Conservation (phyloP, 2,329 filamentous ascomycete genomes). For the Aspergillus sp. region DNA sequence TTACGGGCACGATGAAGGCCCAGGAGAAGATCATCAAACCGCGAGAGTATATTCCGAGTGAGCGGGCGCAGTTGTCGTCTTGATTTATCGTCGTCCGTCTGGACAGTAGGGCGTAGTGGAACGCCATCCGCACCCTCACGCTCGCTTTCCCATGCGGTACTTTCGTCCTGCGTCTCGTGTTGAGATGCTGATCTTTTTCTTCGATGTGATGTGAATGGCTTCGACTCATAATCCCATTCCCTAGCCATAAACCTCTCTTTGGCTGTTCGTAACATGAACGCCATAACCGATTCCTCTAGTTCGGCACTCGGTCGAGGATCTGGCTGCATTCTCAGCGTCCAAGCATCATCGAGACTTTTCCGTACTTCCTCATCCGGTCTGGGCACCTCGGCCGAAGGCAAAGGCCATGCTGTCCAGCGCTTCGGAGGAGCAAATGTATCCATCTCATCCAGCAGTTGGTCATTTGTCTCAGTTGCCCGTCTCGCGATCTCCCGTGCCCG, state of each 20-base stretch:
- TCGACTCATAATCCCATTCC: constrained; percentile 30
- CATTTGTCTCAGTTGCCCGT: constrained; percentile 9
- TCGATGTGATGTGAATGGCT: neutral
- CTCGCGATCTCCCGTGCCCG: constrained; percentile 31
- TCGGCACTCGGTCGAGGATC: constrained; percentile 57
- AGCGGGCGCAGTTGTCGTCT: constrained; percentile 65
- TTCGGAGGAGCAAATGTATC: constrained; percentile 51
- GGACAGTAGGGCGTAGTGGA: constrained; percentile 53
- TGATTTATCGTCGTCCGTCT: constrained; percentile 71
- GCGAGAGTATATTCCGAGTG: constrained; percentile 68
- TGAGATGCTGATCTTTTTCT: constrained; percentile 5
- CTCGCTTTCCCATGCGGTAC: constrained; percentile 23
- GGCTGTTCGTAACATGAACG: constrained; percentile 65
- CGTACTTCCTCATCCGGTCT: constrained; percentile 54
- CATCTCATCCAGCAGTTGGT: constrained; percentile 8
- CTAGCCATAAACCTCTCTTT: constrained; percentile 62
- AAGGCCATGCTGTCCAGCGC: constrained; percentile 83
- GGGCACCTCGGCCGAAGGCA: constrained; percentile 64
- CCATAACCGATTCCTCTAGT: constrained; percentile 70
- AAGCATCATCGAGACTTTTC: constrained; percentile 53
- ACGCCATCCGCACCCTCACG: constrained; percentile 12
- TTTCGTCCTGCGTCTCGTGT: constrained; percentile 18
- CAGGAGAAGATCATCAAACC: constrained; percentile 68
- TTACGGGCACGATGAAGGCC: constrained; percentile 69
- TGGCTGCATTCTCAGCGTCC: constrained; percentile 52